phyloP scores from a whole-genome alignment of 2,329 filamentous ascomycete genomes.

The Trichoderma arundinaceum region DNA sequence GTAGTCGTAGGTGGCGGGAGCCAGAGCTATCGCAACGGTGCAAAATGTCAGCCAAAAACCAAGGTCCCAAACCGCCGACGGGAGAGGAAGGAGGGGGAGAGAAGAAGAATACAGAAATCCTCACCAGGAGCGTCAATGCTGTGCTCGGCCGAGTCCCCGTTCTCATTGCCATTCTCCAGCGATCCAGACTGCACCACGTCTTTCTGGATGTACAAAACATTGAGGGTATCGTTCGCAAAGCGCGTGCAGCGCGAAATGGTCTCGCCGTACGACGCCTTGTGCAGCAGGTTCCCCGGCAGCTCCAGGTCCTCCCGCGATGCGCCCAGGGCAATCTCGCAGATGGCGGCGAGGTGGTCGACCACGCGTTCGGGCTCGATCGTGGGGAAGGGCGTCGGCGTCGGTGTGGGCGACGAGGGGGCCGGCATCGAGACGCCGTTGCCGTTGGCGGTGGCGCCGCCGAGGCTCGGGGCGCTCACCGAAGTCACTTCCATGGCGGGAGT shows the following conservation, averaged over 20 bases:
- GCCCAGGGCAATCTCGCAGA: slow-evolving; percentile 76
- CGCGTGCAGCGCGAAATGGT: slow-evolving; percentile 86
- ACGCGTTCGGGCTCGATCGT: slow-evolving; percentile 71
- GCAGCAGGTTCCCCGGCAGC: slow-evolving; percentile 80
- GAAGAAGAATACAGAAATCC: slow-evolving; percentile 34
- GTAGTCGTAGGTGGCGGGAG: slow-evolving; percentile 69
- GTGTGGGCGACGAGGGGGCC: slow-evolving; percentile 52
- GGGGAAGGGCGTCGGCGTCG: slow-evolving; percentile 52
- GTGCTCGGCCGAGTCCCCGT: slow-evolving; percentile 46
- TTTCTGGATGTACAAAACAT: slow-evolving; percentile 90
- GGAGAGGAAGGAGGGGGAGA: background rate
- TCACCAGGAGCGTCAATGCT: slow-evolving; percentile 54
- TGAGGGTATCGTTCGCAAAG: slow-evolving; percentile 87
- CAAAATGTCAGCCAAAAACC: background rate
- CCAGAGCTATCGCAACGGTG: slow-evolving; percentile 47
- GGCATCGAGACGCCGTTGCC: slow-evolving; percentile 23
- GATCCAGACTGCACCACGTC: slow-evolving; percentile 65
- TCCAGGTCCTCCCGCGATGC: slow-evolving; percentile 80
- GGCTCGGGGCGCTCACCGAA: slow-evolving; percentile 53
- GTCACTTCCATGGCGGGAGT: slow-evolving; percentile 59
- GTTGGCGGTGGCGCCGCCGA: slow-evolving; percentile 58
- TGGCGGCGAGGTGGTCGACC: slow-evolving; percentile 72
- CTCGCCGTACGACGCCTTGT: slow-evolving; percentile 71
- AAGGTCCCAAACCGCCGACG: background rate
- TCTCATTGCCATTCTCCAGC: slow-evolving; percentile 45